phyloP scores from a whole-genome alignment of 257 asterid species.

The Cordia subcordata region DNA sequence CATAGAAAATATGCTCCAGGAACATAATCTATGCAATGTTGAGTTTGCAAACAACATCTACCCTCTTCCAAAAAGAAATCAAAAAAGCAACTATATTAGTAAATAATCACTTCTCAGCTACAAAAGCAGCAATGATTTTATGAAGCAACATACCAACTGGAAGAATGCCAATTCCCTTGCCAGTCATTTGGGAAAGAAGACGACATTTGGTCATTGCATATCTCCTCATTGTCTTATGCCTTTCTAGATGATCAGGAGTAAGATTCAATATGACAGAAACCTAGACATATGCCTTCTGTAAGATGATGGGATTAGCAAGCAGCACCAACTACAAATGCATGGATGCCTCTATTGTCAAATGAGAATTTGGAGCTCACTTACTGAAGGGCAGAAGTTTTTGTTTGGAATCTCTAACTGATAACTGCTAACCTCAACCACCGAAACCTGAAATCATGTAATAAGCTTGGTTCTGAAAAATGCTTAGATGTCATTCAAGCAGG shows the following conservation, averaged over 20 bases:
- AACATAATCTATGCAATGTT: no score
- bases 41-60: no score
- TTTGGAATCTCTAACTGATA: conserved; percentile 40
- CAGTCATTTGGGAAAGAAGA: conserved; percentile 29
- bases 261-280: conserved; percentile 36
- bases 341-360: background rate
- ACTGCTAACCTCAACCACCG: conserved; percentile 43
- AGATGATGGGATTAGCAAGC: background rate
- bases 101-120: background rate
- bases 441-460: conserved; percentile 22
- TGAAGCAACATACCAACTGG: conserved; percentile 22
- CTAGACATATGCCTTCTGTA: conserved; percentile 5
- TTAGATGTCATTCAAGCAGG: no score
- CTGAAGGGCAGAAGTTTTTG: conserved; percentile 30
- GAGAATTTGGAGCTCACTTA: conserved; percentile 8
- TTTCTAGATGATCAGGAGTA: conserved; percentile 46
- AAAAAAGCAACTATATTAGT: background rate
- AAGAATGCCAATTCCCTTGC: conserved; percentile 27
- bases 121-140: no score
- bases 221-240: conserved; percentile 34
- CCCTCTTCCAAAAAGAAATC: no score
- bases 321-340: background rate
- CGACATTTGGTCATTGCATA: conserved; percentile 32
- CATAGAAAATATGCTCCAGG: no score
- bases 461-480: background rate